Base-by-base conservation (phyloP, 352 stramenopile species). In the Phytophthora pluvialis region DNA sequence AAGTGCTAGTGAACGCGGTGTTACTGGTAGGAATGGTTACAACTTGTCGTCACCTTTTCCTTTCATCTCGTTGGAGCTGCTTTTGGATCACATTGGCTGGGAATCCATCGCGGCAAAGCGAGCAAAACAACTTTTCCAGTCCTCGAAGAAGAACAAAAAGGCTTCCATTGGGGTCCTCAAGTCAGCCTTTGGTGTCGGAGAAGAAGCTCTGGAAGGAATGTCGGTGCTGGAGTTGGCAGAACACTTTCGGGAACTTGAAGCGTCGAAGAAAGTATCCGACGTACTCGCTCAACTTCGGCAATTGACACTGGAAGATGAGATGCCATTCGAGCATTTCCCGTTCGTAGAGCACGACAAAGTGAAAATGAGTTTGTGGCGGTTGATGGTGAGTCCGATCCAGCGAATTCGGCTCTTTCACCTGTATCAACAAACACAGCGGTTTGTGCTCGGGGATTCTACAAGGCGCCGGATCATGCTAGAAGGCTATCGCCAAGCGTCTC, bases 371-470 rank as follows among this genome's bases (percentile, higher is more conserved):
- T 52, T 87, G 8, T 87, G 78, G 78, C 70, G 68, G 0, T 60
- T 83, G 10, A 52, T 87, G 40, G 56, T 83, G 5, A 58, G 70
- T 5, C 75, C 78, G 9, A 62, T 83, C 9, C 78, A 76, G 18
- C 75, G 78, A 8, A 31, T 70, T 0, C 54, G 78, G 9, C 35
- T 85, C 12, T 75, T 75, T 49, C 58, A 67, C 4, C 36, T 78
- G 5, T 75, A 80, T 16, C 57, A 74, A 9, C 64, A 67, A 33
- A 26, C 73, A 4, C 45, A 61, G 16, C 50, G 56, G 3, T 81
- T 78, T 36, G 39, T 78, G 11, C 11, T 33, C n/a, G 33, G 56
- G 1, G 56, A 71, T 31, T 12, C 29, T 4, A 32, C 11, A 21
- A 71, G 50, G 28, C 56, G 63, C 15, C 56, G 63, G 53, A 32